Base-by-base conservation (phyloP, 2,329 filamentous ascomycete genomes). In the Trichophaea hybrida region DNA sequence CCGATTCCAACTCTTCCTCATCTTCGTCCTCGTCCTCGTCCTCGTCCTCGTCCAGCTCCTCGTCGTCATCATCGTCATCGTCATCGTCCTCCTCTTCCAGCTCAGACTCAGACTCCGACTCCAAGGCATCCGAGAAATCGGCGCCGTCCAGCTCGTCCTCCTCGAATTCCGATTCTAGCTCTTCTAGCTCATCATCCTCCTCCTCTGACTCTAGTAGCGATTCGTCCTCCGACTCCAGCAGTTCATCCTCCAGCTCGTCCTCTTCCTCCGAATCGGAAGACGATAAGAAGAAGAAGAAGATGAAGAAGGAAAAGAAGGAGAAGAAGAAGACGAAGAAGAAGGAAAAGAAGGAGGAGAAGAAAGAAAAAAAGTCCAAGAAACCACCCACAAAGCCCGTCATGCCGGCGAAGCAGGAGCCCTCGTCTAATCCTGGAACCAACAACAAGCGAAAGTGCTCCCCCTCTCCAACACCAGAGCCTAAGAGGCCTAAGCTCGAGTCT, bases 401-500 rank as follows among this genome's bases (percentile, higher is more conserved):
- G 50, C 12, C 52, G 48, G 13, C 52, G 55, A 1, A 58, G 55
- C 40, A 55, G 52, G 3, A 61, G 52, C 33, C 55, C 38, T 7
- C 52, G 55, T 33, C 57, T 57, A 0, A 43, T 46, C n/a, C 59
- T 55, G 43, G 10, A 31, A 60, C 43, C 55, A 57, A 33, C 37
- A 57, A 33, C 37, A 61, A 58, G 55, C 64, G 58, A 24, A 60
- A 60, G 46, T 53, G 53, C 58, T 5, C 35, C 44, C 35, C 57
- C 32, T 58, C 58, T 37, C 34, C 61, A 46, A 61, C 53, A 53
- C 60, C 24, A n/a, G 64, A 67, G 33, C 66, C 66, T 15, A 68
- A 66, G 12, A 62, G 50, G 33, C 69, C 33, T 61, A 65, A 17
- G 64, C 67, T n/a, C 52, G 67, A 51, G 51, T 64, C 8, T 6